Conservation (phyloP, 2,329 filamentous ascomycete species). For the Endocalyx cinctus region DNA sequence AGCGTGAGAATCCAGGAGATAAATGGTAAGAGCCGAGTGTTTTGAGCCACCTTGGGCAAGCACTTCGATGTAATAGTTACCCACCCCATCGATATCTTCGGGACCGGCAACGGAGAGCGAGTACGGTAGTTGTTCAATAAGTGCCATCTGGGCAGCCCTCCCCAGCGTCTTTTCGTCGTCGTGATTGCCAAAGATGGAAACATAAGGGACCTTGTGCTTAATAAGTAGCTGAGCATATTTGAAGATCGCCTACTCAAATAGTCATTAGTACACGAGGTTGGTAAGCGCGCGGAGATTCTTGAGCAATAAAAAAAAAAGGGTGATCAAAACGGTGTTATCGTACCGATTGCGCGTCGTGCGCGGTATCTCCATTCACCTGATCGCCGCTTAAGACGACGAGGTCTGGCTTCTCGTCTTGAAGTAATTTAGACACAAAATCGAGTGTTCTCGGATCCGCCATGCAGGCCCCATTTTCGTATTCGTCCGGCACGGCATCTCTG, state of each 20-base stretch:
- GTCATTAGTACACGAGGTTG: no score
- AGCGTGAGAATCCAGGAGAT: slow-evolving; percentile 87
- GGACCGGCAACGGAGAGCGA: slow-evolving; percentile 84
- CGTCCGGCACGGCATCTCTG: slow-evolving; percentile 76
- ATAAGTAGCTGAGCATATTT: slow-evolving; percentile 85
- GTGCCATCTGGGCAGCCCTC: slow-evolving; percentile 73
- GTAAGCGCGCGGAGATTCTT: slow-evolving; percentile 4
- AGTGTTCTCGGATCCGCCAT: slow-evolving; percentile 89
- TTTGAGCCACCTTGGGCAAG: slow-evolving; percentile 72
- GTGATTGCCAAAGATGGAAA: slow-evolving; percentile 94
- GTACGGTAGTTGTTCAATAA: slow-evolving; percentile 83
- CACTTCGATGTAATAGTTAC: slow-evolving; percentile 92
- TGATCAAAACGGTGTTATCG: slow-evolving; percentile 21
- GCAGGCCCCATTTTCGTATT: slow-evolving; percentile 69
- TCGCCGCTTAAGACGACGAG: slow-evolving; percentile 89
- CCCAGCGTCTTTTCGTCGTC: slow-evolving; percentile 85
- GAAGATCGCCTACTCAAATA: slow-evolving; percentile 70
- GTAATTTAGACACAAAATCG: slow-evolving; percentile 76
- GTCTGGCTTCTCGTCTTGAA: slow-evolving; percentile 92
- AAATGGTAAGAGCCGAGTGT: slow-evolving; percentile 91
- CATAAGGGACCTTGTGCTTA: slow-evolving; percentile 84
- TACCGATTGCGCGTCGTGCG: slow-evolving; percentile 84
- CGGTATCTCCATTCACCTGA: slow-evolving; percentile 90
- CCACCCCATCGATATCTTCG: slow-evolving; percentile 78
- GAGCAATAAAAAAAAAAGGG: neutral